Evolutionary conservation across 2,329 filamentous ascomycete species (phyloP).

Genomic region (Aspergillus ustus): DNA sequence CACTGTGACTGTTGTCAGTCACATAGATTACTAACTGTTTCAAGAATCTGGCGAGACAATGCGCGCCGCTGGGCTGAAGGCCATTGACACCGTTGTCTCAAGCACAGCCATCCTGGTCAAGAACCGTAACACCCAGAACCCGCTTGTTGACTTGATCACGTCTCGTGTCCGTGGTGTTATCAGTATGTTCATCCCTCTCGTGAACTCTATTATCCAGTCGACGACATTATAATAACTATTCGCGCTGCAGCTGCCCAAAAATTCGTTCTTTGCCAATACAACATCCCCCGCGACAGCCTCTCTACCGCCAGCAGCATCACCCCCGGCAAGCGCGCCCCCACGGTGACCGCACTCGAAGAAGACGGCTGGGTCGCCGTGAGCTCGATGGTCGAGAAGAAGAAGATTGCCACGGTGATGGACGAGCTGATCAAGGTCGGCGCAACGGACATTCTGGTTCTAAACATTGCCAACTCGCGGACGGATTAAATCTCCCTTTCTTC

Average conservation of each 20-base stretch:
- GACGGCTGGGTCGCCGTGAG: slow-evolving; percentile 93
- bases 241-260: slow-evolving; percentile 71
- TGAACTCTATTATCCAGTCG: not conserved
- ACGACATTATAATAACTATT: not conserved
- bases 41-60: slow-evolving; percentile 97
- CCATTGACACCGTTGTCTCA: slow-evolving; percentile 90
- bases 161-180: slow-evolving; percentile 92
- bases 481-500: slow-evolving; percentile 29
- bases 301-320: slow-evolving; percentile 74
- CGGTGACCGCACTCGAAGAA: slow-evolving; percentile 85
- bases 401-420: slow-evolving; percentile 86
- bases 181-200: slow-evolving; percentile 53
- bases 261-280: slow-evolving; percentile 96
- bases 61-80: slow-evolving; percentile 90
- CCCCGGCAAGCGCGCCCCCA: slow-evolving; percentile 90
- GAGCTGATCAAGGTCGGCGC: slow-evolving; percentile 76
- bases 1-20: not conserved
- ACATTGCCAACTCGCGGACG: slow-evolving; percentile 79
- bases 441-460: slow-evolving; percentile 81
- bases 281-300: slow-evolving; percentile 75
- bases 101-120: slow-evolving; percentile 90
- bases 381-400: slow-evolving; percentile 89
- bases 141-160: slow-evolving; percentile 81
- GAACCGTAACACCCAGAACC: slow-evolving; percentile 80
- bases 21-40: not conserved